Base-by-base conservation (phyloP, 768 basidiomycete species). In the Tricholoma matsutake region DNA sequence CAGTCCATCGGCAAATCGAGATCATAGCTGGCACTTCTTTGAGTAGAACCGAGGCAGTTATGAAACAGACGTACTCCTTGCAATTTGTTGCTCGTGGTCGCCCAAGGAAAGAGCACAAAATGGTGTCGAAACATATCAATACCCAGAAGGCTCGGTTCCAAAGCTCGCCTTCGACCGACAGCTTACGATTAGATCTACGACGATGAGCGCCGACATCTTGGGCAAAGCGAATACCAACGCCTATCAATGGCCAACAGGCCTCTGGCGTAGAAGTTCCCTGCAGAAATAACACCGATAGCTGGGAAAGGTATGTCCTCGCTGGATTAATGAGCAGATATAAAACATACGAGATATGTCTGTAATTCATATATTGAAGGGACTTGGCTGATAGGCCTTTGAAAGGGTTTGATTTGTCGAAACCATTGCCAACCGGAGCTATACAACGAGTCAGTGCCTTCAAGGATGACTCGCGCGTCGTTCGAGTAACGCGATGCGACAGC, bases 291-390 rank as follows among this genome's bases (percentile, higher is more conserved):
- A 76, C 68, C 22, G 71, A 71, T 47, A 83, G 54, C 83, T 84
- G 62, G 4, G n/a, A 47, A 37, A 22, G 20, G 18, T 18, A 47
- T 25, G 16, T 29, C 14, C 59, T 20, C 13, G 14, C 28, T n/a
- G 28, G 22, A 43, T 8, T 18, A n/a, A n/a, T 32, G 20, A 37
- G 22, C 2, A 4, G 28, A 14, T 5, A 73, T 74, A 4, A 49
- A 53, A 68, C 82, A 60, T 68, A 87, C 86, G 67, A 80, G 79
- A 66, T 85, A 86, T 20, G 79, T 79, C 69, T 96, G 92, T 22
- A 96, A 73, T 65, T 92, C 90, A 68, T 85, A 85, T 56, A 94
- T 66, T 5, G 80, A 76, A 2, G 88, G 83, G 11, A 81, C 79
- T 0, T 83, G 77, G 18, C 88, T 76, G 34, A 90, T 72, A 0